Evolutionary conservation across 2,329 filamentous ascomycete genomes (phyloP), one percentile per base, ranked within the genome.

Genomic region (Pyrenophora teres): DNA sequence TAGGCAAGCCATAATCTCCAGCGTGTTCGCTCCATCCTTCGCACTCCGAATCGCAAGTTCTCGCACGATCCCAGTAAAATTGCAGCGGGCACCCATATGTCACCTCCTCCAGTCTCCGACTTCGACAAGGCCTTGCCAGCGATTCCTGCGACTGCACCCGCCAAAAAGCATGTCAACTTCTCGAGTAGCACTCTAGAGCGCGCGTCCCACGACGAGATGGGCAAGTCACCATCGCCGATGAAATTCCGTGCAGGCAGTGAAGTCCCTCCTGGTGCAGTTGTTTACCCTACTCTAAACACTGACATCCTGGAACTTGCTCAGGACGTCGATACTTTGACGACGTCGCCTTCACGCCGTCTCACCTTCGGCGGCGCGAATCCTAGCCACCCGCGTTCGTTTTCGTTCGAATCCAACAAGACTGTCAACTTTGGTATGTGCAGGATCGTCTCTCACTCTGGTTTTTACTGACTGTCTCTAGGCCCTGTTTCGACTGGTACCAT

Each of bases 151-250:
- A 90, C 88, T 1, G 88, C 88, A 6, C 86, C 86, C 27, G 82
- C 86, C 19, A 89, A 86, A 72, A 96, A 95, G 77, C 87, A 84
- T 49, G 90, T 96, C 31, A 86, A 89, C 43, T 96, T 96, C 65
- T 91, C 88, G 0, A 87, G 87, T 0, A 86, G 85, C 54, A 86
- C 87, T 31, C 82, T 89, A 59, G 59, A 76, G 69, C 63, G 71
- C 52, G 51, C 65, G 8, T 60, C 70, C 18, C 56, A 62, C 15
- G 67, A 72, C 15, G 71, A 70, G 33, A 36, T 69, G 33, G 61
- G 61, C 52, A 68, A 71, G 44, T 72, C 70, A 25, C 70, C 69
- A 9, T 72, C 70, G 8, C 72, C 70, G 1, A 65, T 71, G 58
- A 72, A 72, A 55, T 56, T 68, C 40, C 64, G 65, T 19, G 70